Base-by-base conservation (phyloP, 495 filamentous ascomycete genomes). In the Articulospora tetracladia region DNA sequence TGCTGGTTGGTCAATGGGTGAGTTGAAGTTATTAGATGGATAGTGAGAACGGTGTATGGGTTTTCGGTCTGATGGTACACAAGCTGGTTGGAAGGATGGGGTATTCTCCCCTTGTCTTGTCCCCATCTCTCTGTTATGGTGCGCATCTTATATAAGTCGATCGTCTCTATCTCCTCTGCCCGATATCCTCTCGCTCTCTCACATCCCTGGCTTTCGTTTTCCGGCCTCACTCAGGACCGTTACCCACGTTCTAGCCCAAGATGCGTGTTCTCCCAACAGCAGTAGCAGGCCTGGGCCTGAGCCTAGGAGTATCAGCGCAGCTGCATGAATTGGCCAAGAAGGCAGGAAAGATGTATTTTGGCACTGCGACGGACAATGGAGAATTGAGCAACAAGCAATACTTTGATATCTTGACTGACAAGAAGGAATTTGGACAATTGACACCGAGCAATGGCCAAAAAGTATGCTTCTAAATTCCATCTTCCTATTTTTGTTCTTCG, bases 401-500 rank as follows among this genome's bases (percentile, higher is more conserved):
- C 26, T 59, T 59, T 13, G 22, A 20, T 13, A 39, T 27, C 34
- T 70, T 80, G 34, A 66, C 64, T 34, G 70, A 80, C 64, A 71
- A 68, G 17, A 66, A 69, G 58, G 73, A 79, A 60, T 84, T 84
- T 66, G 78, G 79, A 55, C 74, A 78, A 67, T 73, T 78, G 3
- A 83, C 80, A 0, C 81, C 79, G 10, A 73, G 76, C 46, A 83
- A 83, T 68, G 75, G 74, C 39, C 73, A 76, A 70, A 83, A 50
- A 17, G 53, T 55, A 13, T 20, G 25, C 27, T 28, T 15, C 22
- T 23, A 4, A 25, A 3, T 11, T 39, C 53, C 19, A 19, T 55
- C 1, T 6, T 25, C 53, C n/a, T 36, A 20, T 41, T 19, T 6
- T 22, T 22, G 28, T 41, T 22, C 11, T 32, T 28, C n/a, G n/a